Percentiles rank a stretch among this genome's conserved stretches.
Conservation (phyloP, 345 rosid genomes). For the Acer saccharum region DNA sequence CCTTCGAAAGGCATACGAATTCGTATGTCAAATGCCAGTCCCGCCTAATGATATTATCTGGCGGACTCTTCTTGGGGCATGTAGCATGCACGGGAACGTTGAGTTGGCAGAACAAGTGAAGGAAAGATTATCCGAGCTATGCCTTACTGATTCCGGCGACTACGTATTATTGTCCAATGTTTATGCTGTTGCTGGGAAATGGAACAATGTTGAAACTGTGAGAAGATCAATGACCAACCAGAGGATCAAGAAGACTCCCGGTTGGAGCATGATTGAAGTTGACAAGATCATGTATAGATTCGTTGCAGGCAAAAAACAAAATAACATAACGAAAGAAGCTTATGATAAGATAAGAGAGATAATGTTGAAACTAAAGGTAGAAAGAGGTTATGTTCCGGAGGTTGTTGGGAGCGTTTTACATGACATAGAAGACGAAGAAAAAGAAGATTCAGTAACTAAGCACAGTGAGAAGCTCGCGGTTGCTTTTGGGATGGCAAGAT, state of each 20-base stretch:
- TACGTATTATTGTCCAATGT: conserved; percentile 44
- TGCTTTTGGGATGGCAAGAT: conserved; percentile 12
- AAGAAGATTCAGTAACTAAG: conserved; percentile 10
- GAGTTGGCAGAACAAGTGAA: conserved; percentile 46
- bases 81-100: conserved; percentile 48
- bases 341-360: conserved; percentile 21
- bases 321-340: conserved; percentile 22
- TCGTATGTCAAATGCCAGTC: conserved; percentile 42
- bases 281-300: conserved; percentile 32
- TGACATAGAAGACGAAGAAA: conserved; percentile 19
- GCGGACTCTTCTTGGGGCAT: conserved; percentile 62
- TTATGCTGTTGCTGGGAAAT: conserved; percentile 48
- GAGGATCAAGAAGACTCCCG: conserved; percentile 46
- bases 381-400: conserved; percentile 32
- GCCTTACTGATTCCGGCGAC: conserved; percentile 41
- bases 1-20: conserved; percentile 44
- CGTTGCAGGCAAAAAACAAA: conserved; percentile 22
- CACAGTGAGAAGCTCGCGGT: conserved; percentile 15
- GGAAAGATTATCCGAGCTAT: conserved; percentile 37
- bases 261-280: conserved; percentile 55
- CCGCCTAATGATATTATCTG: conserved; percentile 43
- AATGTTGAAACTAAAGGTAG: conserved; percentile 22
- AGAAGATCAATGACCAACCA: conserved; percentile 41
- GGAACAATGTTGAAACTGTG: conserved; percentile 42
- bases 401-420: conserved; percentile 28